Base-by-base conservation (phyloP, 106 monocot species). In the Dendrobium chrysotoxum region DNA sequence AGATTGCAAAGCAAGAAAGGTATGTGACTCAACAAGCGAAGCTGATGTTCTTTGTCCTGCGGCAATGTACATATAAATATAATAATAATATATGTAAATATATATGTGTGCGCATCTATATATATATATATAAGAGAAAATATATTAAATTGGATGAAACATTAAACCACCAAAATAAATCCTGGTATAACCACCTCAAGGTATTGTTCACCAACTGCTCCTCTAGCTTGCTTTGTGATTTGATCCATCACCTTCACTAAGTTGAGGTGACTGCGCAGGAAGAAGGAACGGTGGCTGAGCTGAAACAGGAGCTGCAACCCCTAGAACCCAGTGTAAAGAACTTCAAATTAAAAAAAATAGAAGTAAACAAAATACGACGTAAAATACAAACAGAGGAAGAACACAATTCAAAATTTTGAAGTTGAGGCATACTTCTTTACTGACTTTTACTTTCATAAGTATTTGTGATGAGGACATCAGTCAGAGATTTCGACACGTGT, bases 231-330 rank as follows among this genome's bases (percentile, higher is more conserved):
- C 57, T 78, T 85, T 82, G 85, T 85, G 92, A 40, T 92, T 92
- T 58, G 94, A 84, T 70, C 85, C 82, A 85, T 82, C 89, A n/a
- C 88, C 90, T 74, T 83, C 88, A 16, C 76, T 77, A 72, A 95
- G 92, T 39, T 86, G 91, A 55, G 88, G 86, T 18, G 91, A 70
- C 28, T 28, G 92, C 50, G 85, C 68, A 84, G 90, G 80, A 74
- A 92, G 39, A 26, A 88, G 76, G 40, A 87, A 87, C 57, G 88
- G 90, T 76, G 92, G 88, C 71, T 82, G 90, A 72, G 80, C 72
- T 75, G 80, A 77, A 80, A 83, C 55, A 23, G 84, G 79, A 11
- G 78, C 81, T 70, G 71, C 81, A 81, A 81, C 42, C 53, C 76
- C 80, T 80, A 40, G 7, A 80, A 80, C 70, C 28, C 68, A 81